Evolutionary conservation across 306 rosid genomes (phyloP), one percentile per base, ranked within the genome.

Genomic region (Fagus crenata): DNA sequence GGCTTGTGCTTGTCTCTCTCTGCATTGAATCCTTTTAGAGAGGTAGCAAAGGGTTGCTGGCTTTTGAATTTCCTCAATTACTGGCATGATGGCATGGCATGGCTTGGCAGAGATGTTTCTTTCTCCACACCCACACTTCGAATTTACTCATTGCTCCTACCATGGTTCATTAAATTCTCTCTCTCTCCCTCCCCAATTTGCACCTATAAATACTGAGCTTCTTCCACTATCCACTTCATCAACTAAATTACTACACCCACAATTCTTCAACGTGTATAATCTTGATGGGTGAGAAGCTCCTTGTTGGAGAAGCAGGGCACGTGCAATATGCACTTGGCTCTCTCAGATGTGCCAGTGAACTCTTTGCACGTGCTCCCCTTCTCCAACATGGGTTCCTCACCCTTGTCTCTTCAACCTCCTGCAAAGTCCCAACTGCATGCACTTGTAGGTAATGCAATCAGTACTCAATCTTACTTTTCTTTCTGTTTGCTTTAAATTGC

Each of bases 221-320:
- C 82, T 77, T 72, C 51, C 56, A 63, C 36, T 55, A 39, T 51
- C 7, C 71, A 53, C n/a, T 60, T 74, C 82, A 80, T 74, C 82
- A 80, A 67, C 80, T 36, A 39, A 49, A 31, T 15, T 71, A 22
- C 28, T 69, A 69, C 49, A 73, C 37, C 46, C 54, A 46, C 74
- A 33, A 32, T 18, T 60, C 76, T 80, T 73, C 72, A 39, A 58
- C 51, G 65, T 37, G 60, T 61, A 33, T 35, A 61, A 35, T 63
- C 54, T 71, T 58, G 71, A 49, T 64, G 84, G 94, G 86, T 86
- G 97, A 76, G 88, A 75, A 83, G 70, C 86, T 88, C 94, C 92
- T 74, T 74, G 97, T 77, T 95, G 98, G 98, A 95, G 98, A 95
- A 95, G 96, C 96, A 95, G 97, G 97, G 95, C 98, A 95, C 98